Percentiles rank a stretch among this genome's conserved stretches.
phyloP scores from a whole-genome alignment of 495 filamentous ascomycete genomes.

The Lepraria neglecta region DNA sequence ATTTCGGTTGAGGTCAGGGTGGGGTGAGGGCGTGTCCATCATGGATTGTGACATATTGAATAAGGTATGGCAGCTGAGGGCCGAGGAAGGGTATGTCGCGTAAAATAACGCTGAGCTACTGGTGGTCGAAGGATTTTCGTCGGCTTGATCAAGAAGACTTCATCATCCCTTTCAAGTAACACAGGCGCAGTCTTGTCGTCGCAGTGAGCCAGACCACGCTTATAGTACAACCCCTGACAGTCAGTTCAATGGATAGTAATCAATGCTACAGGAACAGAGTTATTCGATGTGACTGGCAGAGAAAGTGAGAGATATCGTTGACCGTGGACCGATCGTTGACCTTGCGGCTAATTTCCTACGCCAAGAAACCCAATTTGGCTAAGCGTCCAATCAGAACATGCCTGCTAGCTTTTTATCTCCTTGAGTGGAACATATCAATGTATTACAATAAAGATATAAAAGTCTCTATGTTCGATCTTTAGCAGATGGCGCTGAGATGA shows the following conservation, averaged over 20 bases:
- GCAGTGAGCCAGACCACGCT: neutral
- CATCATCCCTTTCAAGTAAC: slow-evolving; percentile 8
- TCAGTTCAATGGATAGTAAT: neutral
- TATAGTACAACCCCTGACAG: neutral
- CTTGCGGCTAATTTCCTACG: slow-evolving; percentile 11
- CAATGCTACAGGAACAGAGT: neutral
- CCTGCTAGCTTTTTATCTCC: neutral
- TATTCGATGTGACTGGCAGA: neutral
- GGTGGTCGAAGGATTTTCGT: neutral
- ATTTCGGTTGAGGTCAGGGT: slow-evolving; percentile 50
- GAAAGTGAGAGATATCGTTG: neutral
- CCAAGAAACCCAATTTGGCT: neutral
- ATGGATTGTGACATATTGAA: slow-evolving; percentile 15
- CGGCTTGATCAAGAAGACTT: neutral
- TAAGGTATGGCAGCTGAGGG: neutral
- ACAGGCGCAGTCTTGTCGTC: neutral
- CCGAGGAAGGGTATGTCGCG: neutral
- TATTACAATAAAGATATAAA: neutral
- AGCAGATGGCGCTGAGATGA: neutral
- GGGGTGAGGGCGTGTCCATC: slow-evolving; percentile 26
- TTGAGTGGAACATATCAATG: neutral
- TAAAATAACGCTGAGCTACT: neutral
- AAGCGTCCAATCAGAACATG: slow-evolving; percentile 5
- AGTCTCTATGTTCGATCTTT: neutral
- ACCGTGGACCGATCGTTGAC: slow-evolving; percentile 5